A percentile compares a stretch with the other conserved stretches of the same genome.
phyloP scores from a whole-genome alignment of 78 protist species.

The Monocercomonoides exilis region DNA sequence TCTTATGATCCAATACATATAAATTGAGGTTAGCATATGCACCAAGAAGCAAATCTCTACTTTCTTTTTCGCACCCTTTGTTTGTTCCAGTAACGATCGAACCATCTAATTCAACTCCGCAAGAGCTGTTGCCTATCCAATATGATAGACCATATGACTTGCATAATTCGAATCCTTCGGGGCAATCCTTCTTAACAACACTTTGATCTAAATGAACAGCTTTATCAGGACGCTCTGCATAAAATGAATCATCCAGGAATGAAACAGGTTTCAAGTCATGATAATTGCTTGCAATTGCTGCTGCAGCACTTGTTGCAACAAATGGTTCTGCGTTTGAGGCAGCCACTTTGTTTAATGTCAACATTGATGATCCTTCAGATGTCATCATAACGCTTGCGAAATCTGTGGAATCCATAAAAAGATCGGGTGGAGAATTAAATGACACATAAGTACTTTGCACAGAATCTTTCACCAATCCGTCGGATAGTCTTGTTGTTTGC shows the following conservation, averaged over 20 bases:
- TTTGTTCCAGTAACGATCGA: not conserved
- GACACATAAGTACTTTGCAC: too few species aligned
- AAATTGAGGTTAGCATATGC: not conserved
- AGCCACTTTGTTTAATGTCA: too few species aligned
- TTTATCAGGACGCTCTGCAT: not conserved
- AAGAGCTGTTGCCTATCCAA: not conserved
- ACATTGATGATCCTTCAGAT: too few species aligned
- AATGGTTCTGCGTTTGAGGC: too few species aligned
- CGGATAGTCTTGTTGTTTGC: too few species aligned
- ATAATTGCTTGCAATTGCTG: too few species aligned
- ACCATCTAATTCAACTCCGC: not conserved
- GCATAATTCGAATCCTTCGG: not conserved
- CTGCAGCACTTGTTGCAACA: too few species aligned
- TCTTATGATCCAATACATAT: not conserved
- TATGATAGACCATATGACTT: not conserved
- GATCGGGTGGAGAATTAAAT: too few species aligned
- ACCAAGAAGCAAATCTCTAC: not conserved
- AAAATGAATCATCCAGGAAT: not conserved
- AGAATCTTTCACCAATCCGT: too few species aligned
- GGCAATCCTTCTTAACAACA: not conserved
- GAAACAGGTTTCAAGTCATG: not conserved
- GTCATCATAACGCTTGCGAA: too few species aligned
- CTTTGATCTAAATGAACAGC: not conserved
- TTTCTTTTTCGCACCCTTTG: not conserved
- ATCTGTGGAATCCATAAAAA: too few species aligned